Evolutionary conservation across 2,329 filamentous ascomycete genomes (phyloP).

Genomic region (Trematosphaeria pertusa): DNA sequence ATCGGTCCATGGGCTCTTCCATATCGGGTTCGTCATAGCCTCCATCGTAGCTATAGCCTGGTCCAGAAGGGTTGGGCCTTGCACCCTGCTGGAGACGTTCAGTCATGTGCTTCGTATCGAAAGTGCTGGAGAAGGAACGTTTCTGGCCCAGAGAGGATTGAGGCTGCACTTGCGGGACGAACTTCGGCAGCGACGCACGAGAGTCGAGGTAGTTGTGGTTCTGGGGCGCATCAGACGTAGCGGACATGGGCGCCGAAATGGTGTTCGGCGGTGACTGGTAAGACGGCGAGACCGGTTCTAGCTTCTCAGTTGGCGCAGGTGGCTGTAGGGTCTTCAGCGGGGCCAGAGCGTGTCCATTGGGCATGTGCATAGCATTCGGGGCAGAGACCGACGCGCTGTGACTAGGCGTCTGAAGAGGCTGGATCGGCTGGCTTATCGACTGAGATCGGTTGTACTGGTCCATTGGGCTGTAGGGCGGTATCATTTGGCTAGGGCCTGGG

Average conservation of each 20-base stretch:
- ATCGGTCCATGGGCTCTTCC: constrained; percentile 48
- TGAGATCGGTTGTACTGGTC: constrained; percentile 49
- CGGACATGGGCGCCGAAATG: constrained; percentile 42
- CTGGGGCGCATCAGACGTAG: constrained; percentile 37
- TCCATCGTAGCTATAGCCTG: constrained; percentile 41
- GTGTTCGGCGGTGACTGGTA: constrained; percentile 46
- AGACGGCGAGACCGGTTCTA: constrained; percentile 55
- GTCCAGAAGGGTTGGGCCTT: constrained; percentile 45
- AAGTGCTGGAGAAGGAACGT: constrained; percentile 55
- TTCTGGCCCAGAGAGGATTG: constrained; percentile 48
- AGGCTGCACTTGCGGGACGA: constrained; percentile 32
- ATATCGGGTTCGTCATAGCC: constrained; percentile 43
- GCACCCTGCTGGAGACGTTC: constrained; percentile 55
- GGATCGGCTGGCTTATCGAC: constrained; percentile 41
- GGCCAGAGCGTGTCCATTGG: constrained; percentile 48
- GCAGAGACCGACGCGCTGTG: constrained; percentile 39
- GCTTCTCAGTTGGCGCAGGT: constrained; percentile 38
- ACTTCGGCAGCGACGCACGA: constrained; percentile 33
- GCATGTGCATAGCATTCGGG: constrained; percentile 35
- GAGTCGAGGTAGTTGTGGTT: constrained; percentile 32
- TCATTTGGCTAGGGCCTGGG: constrained; percentile 42
- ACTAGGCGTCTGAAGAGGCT: constrained; percentile 42
- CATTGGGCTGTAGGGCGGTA: constrained; percentile 43
- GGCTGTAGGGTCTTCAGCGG: constrained; percentile 52
- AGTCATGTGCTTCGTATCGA: constrained; percentile 52